Conservation (phyloP, 306 rosid genomes). For the Clitoria ternatea region DNA sequence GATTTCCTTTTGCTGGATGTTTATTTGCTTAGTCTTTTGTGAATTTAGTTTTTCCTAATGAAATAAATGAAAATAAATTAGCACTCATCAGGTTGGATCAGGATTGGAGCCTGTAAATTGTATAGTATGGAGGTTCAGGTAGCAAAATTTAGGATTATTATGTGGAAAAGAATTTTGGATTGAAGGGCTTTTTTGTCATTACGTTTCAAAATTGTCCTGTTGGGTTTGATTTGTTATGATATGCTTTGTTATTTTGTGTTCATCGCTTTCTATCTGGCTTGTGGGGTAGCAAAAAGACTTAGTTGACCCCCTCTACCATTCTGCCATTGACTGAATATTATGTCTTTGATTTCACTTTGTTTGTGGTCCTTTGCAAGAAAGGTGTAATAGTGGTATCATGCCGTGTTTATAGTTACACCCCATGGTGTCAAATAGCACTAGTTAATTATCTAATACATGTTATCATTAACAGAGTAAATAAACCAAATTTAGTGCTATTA, state of each 20-base stretch:
- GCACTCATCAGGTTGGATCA: too few relatives aligned
- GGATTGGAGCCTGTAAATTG: conserved; percentile 13
- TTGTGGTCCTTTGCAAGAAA: conserved; percentile 10
- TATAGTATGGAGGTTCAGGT: conserved; percentile 12
- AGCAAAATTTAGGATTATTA: conserved; percentile 23
- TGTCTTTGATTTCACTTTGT: conserved; percentile 13
- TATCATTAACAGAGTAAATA: not conserved
- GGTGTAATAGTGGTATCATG: conserved; percentile 6
- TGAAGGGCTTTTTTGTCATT: conserved; percentile 49
- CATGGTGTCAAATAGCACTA: not conserved
- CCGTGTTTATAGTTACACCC: not conserved
- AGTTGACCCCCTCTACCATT: conserved; percentile 43
- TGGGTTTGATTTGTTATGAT: conserved; percentile 23
- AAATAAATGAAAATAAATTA: not conserved
- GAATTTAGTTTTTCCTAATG: not conserved
- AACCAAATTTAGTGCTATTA: not conserved
- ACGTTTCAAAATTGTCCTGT: conserved; percentile 3
- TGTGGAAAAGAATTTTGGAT: not conserved
- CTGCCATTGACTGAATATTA: conserved; percentile 7
- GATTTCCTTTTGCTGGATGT: conserved; percentile 13
- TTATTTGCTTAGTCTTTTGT: not conserved
- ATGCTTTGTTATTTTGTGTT: conserved; percentile 11
- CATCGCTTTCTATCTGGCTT: conserved; percentile 8
- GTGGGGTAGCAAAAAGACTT: conserved; percentile 37
- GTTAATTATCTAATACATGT: conserved; percentile 1